A percentile compares a stretch with the other conserved stretches of the same genome.
Evolutionary conservation across 2,329 filamentous ascomycete species (phyloP).

Genomic region (Aspergillus novofumigatus): DNA sequence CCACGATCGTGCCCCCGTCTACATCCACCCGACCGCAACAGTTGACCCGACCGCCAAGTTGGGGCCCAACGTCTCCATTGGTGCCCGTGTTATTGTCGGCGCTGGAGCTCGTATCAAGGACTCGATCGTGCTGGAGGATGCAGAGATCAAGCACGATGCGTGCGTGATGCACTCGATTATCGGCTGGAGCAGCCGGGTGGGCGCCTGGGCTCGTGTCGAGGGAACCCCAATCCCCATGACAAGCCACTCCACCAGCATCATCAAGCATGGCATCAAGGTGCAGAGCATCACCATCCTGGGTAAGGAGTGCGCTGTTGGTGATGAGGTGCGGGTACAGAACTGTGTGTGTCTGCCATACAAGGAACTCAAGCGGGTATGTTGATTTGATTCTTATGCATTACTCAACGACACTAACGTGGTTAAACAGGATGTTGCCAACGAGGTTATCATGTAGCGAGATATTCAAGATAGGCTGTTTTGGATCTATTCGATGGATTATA

Average conservation of each 20-base stretch:
- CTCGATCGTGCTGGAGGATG: conserved; percentile 89
- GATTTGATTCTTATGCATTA: not conserved
- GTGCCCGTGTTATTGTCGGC: conserved; percentile 78
- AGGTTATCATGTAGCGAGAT: conserved; percentile 77
- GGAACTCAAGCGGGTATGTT: conserved; percentile 86
- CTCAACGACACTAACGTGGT: conserved; percentile 2
- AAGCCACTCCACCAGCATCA: conserved; percentile 87
- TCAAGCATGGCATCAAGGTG: conserved; percentile 98
- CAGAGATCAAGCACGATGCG: conserved; percentile 93
- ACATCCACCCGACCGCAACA: conserved; percentile 85
- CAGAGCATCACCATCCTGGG: conserved; percentile 97
- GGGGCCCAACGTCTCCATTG: conserved; percentile 93
- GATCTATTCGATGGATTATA: conserved; percentile 14
- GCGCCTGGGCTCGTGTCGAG: conserved; percentile 97
- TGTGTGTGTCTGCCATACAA: conserved; percentile 97
- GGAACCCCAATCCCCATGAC: conserved; percentile 83
- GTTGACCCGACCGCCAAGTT: conserved; percentile 95
- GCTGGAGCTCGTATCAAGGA: conserved; percentile 92
- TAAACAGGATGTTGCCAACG: conserved; percentile 41
- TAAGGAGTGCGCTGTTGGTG: conserved; percentile 90
- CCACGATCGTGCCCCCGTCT: conserved; percentile 86
- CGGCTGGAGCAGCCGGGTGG: conserved; percentile 92
- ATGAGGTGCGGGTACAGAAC: conserved; percentile 95
- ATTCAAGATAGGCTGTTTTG: conserved; percentile 1
- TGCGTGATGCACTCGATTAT: conserved; percentile 95